Percentiles rank a stretch among this genome's conserved stretches.
Evolutionary conservation across 768 basidiomycete genomes (phyloP).

Genomic region (Boletus speciosus): DNA sequence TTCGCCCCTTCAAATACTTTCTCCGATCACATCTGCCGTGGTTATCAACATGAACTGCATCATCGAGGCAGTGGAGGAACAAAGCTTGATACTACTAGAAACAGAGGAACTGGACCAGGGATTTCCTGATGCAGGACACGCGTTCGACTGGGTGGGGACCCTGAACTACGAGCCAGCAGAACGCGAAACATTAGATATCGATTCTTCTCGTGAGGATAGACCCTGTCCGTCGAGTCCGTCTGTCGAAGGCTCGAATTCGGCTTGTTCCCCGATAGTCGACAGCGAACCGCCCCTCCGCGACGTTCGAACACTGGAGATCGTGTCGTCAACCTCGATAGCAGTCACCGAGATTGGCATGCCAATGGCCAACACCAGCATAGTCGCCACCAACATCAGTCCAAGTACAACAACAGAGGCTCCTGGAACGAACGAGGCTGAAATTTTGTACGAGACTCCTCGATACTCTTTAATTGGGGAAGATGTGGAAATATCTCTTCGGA

Average conservation of each 20-base stretch:
- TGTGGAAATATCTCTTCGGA: background rate
- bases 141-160: background rate
- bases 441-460: slow-evolving; percentile 1
- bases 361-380: background rate
- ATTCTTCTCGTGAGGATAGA: background rate
- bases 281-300: background rate
- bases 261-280: background rate
- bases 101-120: background rate
- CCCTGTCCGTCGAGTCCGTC: background rate
- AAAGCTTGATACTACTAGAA: background rate
- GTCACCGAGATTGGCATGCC: background rate
- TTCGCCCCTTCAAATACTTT: slow-evolving; percentile 8
- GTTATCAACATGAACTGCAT: background rate
- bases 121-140: background rate
- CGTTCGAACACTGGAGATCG: background rate
- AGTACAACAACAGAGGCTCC: background rate
- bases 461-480: background rate
- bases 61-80: background rate
- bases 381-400: background rate
- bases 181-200: background rate
- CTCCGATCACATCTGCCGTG: slow-evolving; percentile 1
- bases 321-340: background rate
- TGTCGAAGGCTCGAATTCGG: background rate
- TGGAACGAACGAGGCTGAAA: background rate
- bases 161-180: background rate